A percentile compares a stretch with the other conserved stretches of the same genome.
Evolutionary conservation across 2,329 filamentous ascomycete genomes (phyloP).

Genomic region (Botrytis aclada): DNA sequence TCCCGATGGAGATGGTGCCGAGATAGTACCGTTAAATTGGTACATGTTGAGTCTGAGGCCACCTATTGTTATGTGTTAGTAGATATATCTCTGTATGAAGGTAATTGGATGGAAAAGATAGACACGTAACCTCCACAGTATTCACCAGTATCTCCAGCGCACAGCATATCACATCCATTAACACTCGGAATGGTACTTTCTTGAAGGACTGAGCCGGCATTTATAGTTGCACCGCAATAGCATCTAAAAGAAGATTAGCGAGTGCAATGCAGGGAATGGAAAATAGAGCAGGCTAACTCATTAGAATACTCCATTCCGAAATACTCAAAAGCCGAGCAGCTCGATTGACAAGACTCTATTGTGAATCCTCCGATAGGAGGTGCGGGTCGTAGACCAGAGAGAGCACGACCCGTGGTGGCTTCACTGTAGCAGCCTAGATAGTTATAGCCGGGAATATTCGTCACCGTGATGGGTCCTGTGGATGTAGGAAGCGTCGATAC

Average conservation of each 20-base stretch:
- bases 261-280: not conserved
- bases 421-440: constrained; percentile 50
- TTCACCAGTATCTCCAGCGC: constrained; percentile 35
- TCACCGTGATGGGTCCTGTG: constrained; percentile 45
- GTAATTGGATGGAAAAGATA: not conserved
- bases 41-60: constrained; percentile 18
- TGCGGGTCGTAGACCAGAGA: constrained; percentile 33
- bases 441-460: constrained; percentile 44
- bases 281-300: constrained; percentile 15
- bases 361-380: constrained; percentile 32
- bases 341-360: constrained; percentile 34
- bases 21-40: constrained; percentile 18
- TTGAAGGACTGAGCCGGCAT: constrained; percentile 20
- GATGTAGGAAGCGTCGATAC: not conserved
- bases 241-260: constrained; percentile 19
- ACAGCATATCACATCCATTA: constrained; percentile 30
- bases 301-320: constrained; percentile 33
- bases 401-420: constrained; percentile 44
- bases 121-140: constrained; percentile 35
- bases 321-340: constrained; percentile 36
- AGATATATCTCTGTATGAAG: not conserved
- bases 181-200: constrained; percentile 20
- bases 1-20: constrained; percentile 12
- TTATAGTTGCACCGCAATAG: constrained; percentile 31
- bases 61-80: not conserved